Conservation (phyloP, 208 protist species). For the Spironucleus salmonicida region DNA sequence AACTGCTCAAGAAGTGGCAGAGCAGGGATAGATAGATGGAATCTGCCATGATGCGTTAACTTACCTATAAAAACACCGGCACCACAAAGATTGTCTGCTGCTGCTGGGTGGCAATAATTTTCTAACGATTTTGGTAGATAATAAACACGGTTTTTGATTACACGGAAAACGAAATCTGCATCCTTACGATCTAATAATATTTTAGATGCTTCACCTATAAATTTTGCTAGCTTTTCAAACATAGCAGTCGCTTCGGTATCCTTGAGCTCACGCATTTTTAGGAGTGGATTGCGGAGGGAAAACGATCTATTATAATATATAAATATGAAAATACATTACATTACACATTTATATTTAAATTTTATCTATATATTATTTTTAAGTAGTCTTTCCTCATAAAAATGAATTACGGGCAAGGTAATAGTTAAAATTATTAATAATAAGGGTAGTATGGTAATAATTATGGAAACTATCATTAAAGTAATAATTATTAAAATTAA, state of each 20-base stretch:
- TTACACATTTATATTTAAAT: no score
- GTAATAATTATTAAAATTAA: no score
- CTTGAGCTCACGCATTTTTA: slow-evolving; percentile 26
- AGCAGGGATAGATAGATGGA: background rate
- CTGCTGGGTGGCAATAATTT: no score
- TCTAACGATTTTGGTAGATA: background rate
- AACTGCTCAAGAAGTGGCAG: slow-evolving; percentile 11
- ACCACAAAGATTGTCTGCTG: background rate
- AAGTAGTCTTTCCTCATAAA: no score
- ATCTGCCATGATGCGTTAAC: slow-evolving; percentile 3
- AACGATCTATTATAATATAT: no score
- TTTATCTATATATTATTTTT: no score
- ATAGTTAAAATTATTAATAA: no score
- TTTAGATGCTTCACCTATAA: background rate
- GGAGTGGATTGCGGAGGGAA: no score
- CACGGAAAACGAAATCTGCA: slow-evolving; percentile 12
- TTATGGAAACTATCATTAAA: no score
- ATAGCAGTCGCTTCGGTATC: background rate
- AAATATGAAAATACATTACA: no score
- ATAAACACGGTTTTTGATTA: slow-evolving; percentile 20
- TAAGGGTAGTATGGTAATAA: no score
- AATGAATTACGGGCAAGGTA: no score
- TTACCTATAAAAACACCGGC: slow-evolving; percentile 19
- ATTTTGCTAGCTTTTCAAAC: slow-evolving; percentile 23
- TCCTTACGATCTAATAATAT: background rate